Evolutionary conservation across 345 rosid species (phyloP).

Genomic region (Rhodamnia rubescens): DNA sequence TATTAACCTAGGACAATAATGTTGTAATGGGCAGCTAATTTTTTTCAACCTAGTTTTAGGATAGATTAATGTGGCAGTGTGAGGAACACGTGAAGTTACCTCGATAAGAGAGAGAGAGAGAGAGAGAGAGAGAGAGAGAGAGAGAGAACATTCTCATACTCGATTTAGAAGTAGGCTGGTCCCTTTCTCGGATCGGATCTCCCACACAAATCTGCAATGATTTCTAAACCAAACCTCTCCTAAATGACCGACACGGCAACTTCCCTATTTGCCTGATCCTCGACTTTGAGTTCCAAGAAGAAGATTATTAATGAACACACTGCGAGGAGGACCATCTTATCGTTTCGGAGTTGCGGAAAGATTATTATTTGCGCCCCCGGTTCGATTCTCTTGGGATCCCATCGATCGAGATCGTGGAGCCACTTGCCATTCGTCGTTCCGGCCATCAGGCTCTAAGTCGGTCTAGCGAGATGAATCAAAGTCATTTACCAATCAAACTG

Average conservation of each 20-base stretch:
- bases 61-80: neutral
- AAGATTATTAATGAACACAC: neutral
- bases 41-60: neutral
- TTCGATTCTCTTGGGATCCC: neutral
- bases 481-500: neutral
- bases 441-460: neutral
- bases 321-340: neutral
- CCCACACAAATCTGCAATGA: neutral
- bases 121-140: too few relatives aligned
- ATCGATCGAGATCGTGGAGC: neutral
- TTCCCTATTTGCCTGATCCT: neutral
- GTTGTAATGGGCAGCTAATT: neutral
- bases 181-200: neutral
- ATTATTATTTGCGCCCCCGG: neutral
- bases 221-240: neutral
- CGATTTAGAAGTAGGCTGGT: constrained; percentile 2
- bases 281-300: neutral
- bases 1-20: neutral
- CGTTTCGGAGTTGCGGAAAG: neutral
- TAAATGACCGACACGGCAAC: neutral
- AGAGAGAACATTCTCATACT: neutral
- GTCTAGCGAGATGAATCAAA: neutral
- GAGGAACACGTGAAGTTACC: constrained; percentile 1
- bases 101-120: too few relatives aligned
- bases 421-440: neutral